phyloP scores from a whole-genome alignment of 352 stramenopile species.

The Pythium aquatile region DNA sequence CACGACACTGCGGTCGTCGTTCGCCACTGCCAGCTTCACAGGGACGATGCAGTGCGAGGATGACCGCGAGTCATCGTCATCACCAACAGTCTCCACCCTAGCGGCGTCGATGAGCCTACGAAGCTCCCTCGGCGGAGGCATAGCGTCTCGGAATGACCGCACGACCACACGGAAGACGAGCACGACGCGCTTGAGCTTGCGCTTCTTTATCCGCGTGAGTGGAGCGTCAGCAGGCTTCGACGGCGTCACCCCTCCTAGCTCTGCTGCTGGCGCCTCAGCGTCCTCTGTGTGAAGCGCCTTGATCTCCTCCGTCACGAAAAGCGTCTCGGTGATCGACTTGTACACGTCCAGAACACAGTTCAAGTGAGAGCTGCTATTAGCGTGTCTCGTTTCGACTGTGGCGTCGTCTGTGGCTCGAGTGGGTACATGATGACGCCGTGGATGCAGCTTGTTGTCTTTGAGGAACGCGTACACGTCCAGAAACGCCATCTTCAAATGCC shows the following conservation, averaged over 20 bases:
- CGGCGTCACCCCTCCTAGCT: not conserved
- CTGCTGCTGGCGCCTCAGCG: not conserved
- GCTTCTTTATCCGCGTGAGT: constrained; percentile 30
- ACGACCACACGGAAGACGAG: constrained; percentile 62
- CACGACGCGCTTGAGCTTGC: constrained; percentile 40
- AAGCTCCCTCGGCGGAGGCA: constrained; percentile 31
- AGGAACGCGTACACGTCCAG: constrained; percentile 59
- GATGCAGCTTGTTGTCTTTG: constrained; percentile 67
- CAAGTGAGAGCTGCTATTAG: not conserved
- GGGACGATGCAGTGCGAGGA: constrained; percentile 20
- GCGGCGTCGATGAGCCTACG: constrained; percentile 11
- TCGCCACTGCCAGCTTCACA: constrained; percentile 63
- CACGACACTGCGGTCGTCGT: constrained; percentile 55
- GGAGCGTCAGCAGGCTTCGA: not conserved
- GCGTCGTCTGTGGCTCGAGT: not conserved
- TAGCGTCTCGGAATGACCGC: constrained; percentile 39
- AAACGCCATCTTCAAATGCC: constrained; percentile 37
- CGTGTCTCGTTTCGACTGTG: not conserved
- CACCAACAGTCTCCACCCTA: not conserved
- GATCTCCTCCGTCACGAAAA: constrained; percentile 14
- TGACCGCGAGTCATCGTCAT: not conserved
- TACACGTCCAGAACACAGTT: constrained; percentile 58
- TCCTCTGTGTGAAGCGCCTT: constrained; percentile 1
- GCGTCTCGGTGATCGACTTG: constrained; percentile 37
- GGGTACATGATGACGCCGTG: constrained; percentile 31